Evolutionary conservation across 306 rosid genomes (phyloP).

Genomic region (Prunus salicina): DNA sequence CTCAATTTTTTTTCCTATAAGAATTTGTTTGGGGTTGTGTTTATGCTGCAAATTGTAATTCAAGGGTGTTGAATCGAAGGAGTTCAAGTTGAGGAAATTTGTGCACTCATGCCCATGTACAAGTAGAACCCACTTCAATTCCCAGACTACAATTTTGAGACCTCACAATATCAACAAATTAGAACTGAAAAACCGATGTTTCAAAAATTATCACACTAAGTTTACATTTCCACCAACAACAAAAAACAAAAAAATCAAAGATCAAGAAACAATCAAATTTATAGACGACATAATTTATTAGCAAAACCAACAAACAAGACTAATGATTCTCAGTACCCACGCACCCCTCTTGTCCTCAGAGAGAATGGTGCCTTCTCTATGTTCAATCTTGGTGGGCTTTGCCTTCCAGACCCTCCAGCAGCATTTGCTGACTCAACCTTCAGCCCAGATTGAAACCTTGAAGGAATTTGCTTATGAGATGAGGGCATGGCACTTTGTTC

Average conservation of each 20-base stretch:
- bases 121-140: not conserved
- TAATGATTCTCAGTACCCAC: slow-evolving; percentile 23
- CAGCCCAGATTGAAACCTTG: slow-evolving; percentile 31
- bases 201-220: not conserved
- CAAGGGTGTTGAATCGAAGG: not conserved
- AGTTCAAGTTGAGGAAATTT: not conserved
- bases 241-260: slow-evolving; percentile 1
- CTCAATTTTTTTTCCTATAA: not conserved
- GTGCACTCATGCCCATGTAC: not conserved
- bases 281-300: not conserved
- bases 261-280: slow-evolving; percentile 1
- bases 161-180: not conserved
- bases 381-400: slow-evolving; percentile 29
- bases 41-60: not conserved
- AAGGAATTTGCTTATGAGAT: slow-evolving; percentile 27
- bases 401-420: slow-evolving; percentile 35
- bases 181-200: slow-evolving; percentile 2
- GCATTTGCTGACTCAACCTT: slow-evolving; percentile 14
- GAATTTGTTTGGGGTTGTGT: not conserved
- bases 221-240: not conserved
- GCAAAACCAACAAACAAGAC: slow-evolving; percentile 5
- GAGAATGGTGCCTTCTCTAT: slow-evolving; percentile 54
- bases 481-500: slow-evolving; percentile 19
- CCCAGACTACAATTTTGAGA: not conserved
- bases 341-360: slow-evolving; percentile 39